Evolutionary conservation across 2,329 filamentous ascomycete genomes (phyloP), one percentile per base, ranked within the genome.

Genomic region (Venturia pyrina): DNA sequence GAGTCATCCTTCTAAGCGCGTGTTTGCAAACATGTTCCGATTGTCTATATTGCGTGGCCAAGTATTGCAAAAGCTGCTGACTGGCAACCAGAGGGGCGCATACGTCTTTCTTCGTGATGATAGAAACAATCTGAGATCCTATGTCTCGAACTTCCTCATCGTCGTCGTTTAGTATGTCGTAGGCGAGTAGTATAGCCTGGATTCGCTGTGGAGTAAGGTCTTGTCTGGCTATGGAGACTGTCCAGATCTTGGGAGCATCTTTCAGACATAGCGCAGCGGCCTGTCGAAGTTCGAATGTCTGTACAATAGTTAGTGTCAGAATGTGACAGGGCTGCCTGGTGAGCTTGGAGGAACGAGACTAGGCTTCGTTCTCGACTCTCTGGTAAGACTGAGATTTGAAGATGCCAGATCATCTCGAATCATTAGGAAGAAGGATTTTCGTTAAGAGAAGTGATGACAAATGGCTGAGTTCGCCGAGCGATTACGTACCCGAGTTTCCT

Each of bases 151-250:
- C 84, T 66, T 97, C 92, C 68, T 96, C 91, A 72, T 98, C 93
- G 73, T 98, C 93, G 73, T 98, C 95, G 72, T 90, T 89, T 5
- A 96, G 81, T 59, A 87, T 81, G 72, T 91, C 87, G 75, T 95
- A 93, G 1, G 93, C 78, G 3, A 87, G 80, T 5, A 91, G 74
- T 63, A 89, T 83, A 40, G 85, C 78, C 1, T 84, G 78, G 1
- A 91, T 75, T 43, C 85, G 77, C n/a, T 34, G 28, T 19, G 32
- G 32, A 34, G 13, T 59, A n/a, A 59, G 53, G 37, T 59, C 53
- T 19, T 37, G 28, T n/a, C 11, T 34, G 19, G 53, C 28, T 37
- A 59, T 59, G 32, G 17, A 19, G 50, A 7, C 67, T 3, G 28
- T 57, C 43, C 56, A 46, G 24, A 46, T 48, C 19, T 5, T 5